Evolutionary conservation across 305 asterid genomes (phyloP), one percentile per base, ranked within the genome.

Genomic region (Fraxinus ornus): DNA sequence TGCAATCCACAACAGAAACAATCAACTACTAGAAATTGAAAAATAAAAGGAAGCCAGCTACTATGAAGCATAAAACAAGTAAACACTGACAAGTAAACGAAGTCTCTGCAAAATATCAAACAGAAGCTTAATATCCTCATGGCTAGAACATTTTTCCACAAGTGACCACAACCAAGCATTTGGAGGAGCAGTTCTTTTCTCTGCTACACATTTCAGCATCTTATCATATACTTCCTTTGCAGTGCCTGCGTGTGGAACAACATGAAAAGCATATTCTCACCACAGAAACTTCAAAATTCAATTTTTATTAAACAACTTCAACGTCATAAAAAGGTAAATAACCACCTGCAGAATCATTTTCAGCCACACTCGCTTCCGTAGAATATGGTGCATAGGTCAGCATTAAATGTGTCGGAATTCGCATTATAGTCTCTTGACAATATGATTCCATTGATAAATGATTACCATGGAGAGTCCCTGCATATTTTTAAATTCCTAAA

Each of bases 91-190:
- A 83, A 97, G 92, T 76, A 82, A 78, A 33, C 97, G 94, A 87
- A 93, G 97, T 84, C 89, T 92, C 89, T 85, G 90, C 88, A 97
- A 85, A 68, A 94, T 84, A 80, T 92, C 89, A 52, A 93, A 92
- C 33, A 97, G 85, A 85, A 93, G 95, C 87, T 88, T 85, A 81
- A 92, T 90, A 89, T 97, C 98, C 85, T 94, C 96, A 7, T 28
- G 75, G 37, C 87, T 88, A 47, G 93, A 91, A 84, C 97, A 93
- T 84, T 89, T 89, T 78, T 89, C 90, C 79, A 94, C 73, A 39
- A 96, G 92, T 22, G 95, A 88, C 98, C 97, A 90, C 86, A 96
- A 84, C 94, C 88, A 91, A 57, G 95, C 91, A 86, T 96, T 96
- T 17, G 98, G 98, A 66, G 99, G 97, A 12, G 98, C 98, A 24